These are phyloP conservation scores for Buxus sempervirens DNA, from an alignment of 164 flowering plant species.

Conservation along the genomic window DNA sequence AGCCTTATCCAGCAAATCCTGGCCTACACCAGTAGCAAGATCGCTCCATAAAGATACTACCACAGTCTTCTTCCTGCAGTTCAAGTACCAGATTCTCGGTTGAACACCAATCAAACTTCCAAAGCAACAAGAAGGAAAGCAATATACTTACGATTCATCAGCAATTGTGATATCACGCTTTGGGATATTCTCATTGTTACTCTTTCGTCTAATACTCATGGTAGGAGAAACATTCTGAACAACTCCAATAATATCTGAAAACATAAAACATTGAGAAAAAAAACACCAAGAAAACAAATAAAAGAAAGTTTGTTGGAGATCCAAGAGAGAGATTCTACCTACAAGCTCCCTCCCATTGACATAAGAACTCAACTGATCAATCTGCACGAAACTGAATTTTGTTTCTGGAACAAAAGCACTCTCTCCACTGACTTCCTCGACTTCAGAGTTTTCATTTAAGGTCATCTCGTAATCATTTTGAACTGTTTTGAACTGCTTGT, in stretches of 20 bases:
- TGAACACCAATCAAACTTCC: neutral
- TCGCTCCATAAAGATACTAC: constrained; percentile 90
- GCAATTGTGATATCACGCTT: constrained; percentile 94
- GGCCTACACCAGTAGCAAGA: constrained; percentile 77
- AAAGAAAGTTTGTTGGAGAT: neutral
- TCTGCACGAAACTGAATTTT: constrained; percentile 69
- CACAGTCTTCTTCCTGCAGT: constrained; percentile 82
- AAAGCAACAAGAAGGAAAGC: neutral
- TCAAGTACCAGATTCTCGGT: constrained; percentile 1
- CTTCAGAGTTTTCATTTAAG: constrained; percentile 77
- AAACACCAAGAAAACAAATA: neutral
- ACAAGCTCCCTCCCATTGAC: constrained; percentile 75
- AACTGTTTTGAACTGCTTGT: constrained; percentile 85
- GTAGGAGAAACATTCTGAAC: constrained; percentile 81
- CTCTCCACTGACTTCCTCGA: constrained; percentile 83
- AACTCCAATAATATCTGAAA: constrained; percentile 83
- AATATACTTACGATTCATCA: constrained; percentile 67
- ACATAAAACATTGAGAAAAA: neutral
- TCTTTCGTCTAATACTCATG: constrained; percentile 75
- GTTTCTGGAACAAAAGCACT: constrained; percentile 64
- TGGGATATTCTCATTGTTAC: constrained; percentile 70
- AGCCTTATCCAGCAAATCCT: constrained; percentile 70
- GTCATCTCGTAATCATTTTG: constrained; percentile 97
- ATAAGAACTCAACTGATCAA: constrained; percentile 78
- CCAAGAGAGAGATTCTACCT: constrained; percentile 38